Base-by-base conservation (phyloP, 768 basidiomycete genomes). In the Lactifluus volemus region DNA sequence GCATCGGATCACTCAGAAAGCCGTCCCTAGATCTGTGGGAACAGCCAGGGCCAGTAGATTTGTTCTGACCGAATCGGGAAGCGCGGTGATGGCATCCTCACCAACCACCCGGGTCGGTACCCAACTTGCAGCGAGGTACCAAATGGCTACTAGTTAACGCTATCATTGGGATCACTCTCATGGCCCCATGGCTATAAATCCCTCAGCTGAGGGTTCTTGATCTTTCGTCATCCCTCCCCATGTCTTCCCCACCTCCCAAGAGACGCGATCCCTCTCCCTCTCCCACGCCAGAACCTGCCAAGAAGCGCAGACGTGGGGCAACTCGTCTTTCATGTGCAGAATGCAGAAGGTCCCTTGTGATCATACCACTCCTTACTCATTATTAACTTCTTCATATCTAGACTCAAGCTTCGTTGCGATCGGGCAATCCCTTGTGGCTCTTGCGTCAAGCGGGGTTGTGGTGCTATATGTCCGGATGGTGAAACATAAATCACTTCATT, bases 381-480 rank as follows among this genome's bases (percentile, higher is more conserved):
- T 55, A 34, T 41, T 61, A n/a, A 49, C 53, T 32, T 3, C 21
- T 36, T 57, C 49, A 14, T 54, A 5, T 48, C 36, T 59, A 86
- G 86, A 65, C 72, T 88, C 42, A 88, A 88, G 71, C 73, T 87
- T 61, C 78, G 84, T 19, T 92, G 89, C 72, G 88, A 91, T 76
- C 80, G 89, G 67, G 78, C 78, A 32, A 77, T 89, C 66, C 89
- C 89, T 10, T 91, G 89, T 67, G 81, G 85, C 64, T 89, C 87
- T 1, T 91, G 89, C 67, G 81, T 89, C 21, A 92, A 91, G 73
- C 80, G 86, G 63, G 87, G 86, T 12, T 88, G 86, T 68, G 85
- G 84, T 53, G 84, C 88, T 58, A 90, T 92, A 64, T 92, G 89
- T 71, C 89, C 89, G 53, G 89, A 91, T 79, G 79, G 84, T 83